Base-by-base conservation (phyloP, 345 rosid genomes). In the Kandelia obovata region DNA sequence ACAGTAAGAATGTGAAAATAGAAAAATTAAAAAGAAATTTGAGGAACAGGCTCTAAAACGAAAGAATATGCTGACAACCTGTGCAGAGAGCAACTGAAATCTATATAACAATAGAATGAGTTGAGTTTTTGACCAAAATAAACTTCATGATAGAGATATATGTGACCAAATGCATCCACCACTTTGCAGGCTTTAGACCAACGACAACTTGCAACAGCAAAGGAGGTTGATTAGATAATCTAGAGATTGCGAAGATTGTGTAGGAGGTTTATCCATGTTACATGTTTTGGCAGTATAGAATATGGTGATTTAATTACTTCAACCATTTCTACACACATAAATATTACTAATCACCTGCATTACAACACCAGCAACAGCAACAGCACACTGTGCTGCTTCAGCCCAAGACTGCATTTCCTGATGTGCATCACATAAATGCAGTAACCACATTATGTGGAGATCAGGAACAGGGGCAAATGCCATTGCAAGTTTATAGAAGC, bases 341-440 rank as follows among this genome's bases (percentile, higher is more conserved):
- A 71, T 15, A 46, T 20, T 13, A 55, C 17, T 56, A 15, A 51
- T 66, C 78, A 92, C 97, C 97, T 91, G 97, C 97, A 91, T 91
- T 62, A 93, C 87, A 79, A 91, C 92, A 74, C 96, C 97, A 71
- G 96, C 93, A 75, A 90, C 96, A 52, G 88, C 96, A 20, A 92
- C 98, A 79, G 98, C 98, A 81, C 95, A 92, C 56, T 95, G 87
- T 19, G 99, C 99, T 72, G 99, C 97, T 83, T 95, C 98, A 74
- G 99, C 98, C 86, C 88, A 95, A 56, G 99, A 92, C 80, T 92
- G 99, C 98, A 95, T 95, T 86, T 95, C 99, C 83, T 95, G 99
- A 84, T 92, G 99, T 1, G 99, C 98, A 81, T 95, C 99, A 73
- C 99, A 95, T 60, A 95, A 79, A 87, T 95, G 99, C 73, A 95